Conservation (phyloP, 768 basidiomycete species). For the Psilocybe tampanensis region DNA sequence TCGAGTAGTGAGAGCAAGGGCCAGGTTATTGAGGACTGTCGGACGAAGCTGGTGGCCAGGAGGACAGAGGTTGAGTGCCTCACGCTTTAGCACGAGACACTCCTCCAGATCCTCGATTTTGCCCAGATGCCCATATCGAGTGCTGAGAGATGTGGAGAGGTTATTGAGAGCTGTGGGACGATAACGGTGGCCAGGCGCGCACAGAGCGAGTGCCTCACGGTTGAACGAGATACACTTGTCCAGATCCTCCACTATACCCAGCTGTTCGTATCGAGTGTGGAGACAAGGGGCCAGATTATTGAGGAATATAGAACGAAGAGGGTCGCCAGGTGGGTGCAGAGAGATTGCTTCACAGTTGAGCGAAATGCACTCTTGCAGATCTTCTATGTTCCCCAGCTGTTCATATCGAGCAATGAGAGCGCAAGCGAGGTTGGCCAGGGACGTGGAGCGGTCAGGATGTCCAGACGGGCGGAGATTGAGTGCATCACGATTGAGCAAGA, state of each 20-base stretch:
- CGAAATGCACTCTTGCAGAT: background rate
- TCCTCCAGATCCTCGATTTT: background rate
- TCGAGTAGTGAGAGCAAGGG: background rate
- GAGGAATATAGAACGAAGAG: no score
- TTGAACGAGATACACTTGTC: no score
- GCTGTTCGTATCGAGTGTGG: no score
- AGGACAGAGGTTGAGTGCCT: background rate
- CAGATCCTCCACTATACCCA: no score
- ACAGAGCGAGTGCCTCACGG: no score
- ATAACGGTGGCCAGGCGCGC: no score
- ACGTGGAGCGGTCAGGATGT: background rate
- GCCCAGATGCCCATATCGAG: no score
- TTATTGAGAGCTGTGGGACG: no score
- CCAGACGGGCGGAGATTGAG: background rate
- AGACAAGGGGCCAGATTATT: no score
- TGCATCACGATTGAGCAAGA: background rate
- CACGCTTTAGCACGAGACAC: background rate
- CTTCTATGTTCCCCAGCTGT: background rate
- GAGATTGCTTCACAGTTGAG: no score
- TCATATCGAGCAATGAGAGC: constrained; percentile 1
- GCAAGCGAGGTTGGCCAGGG: constrained; percentile 3
- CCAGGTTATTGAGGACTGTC: background rate
- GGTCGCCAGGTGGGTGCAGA: no score
- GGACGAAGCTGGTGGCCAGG: background rate
- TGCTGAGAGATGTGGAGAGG: no score